Base-by-base conservation (phyloP, 2,329 filamentous ascomycete species). In the Aureobasidium subglaciale region DNA sequence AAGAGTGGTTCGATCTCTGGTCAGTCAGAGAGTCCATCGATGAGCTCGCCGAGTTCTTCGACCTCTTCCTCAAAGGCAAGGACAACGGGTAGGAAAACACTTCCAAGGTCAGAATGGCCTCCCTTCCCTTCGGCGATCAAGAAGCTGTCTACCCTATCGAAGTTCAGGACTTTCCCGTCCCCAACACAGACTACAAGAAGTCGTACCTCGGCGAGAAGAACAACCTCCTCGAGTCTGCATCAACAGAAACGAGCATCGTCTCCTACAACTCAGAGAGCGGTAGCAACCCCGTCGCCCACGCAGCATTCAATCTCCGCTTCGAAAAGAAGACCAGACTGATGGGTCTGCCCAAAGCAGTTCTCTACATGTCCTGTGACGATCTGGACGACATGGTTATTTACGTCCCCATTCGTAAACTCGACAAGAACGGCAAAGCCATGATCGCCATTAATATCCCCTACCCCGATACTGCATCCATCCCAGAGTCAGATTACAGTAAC, bases 391-490 rank as follows among this genome's bases (percentile, higher is more conserved):
- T 78, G 57, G 70, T 66, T 22, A 69, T 77, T 1, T 78, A 71
- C 48, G 65, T 76, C 4, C 68, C 73, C 7, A 52, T 79, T 3
- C 67, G 73, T 6, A 79, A 79, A 62, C 61, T 68, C 15, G 72
- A 74, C 43, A 68, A 64, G 11, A 60, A 72, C 4, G 75, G 76
- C 1, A 74, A 75, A 15, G 59, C 67, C 0, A 59, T 77, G 49
- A 67, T 71, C 59, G 69, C 75, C 37, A 63, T 77, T 10, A 73
- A 73, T 56, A 71, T 78, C 0, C 67, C 68, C 0, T 56, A 65
- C n/a, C 65, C 66, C 13, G 65, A 64, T 1, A 66, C 80, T 73
- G 74, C 86, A 78, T 56, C 86, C 79, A 70, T 83, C 79, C 64
- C 85, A 75, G 63, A 68, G 20, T 70, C 72, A 48, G 69, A 76